Evolutionary conservation across 805 yeast species (phyloP).

Genomic region (Hanseniaspora thailandica): DNA sequence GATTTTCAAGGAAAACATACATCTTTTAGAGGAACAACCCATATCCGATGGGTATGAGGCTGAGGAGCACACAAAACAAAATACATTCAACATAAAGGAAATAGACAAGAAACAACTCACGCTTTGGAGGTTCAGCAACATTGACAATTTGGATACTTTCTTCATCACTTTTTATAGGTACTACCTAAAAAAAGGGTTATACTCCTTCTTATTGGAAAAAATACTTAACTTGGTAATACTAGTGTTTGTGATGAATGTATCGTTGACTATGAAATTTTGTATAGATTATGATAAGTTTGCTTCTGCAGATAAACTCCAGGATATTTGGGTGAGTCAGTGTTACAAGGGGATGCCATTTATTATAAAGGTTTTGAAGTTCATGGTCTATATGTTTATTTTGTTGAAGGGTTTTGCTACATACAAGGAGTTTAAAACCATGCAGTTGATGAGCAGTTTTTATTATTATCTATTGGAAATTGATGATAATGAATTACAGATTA

Average conservation of each 20-base stretch:
- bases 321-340: constrained; percentile 31
- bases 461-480: constrained; percentile 54
- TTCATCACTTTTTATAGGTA: constrained; percentile 72
- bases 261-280: constrained; percentile 73
- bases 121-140: constrained; percentile 92
- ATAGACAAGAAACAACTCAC: constrained; percentile 65
- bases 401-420: constrained; percentile 45
- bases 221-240: constrained; percentile 60
- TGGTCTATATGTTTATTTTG: constrained; percentile 43
- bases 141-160: constrained; percentile 80
- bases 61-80: background rate
- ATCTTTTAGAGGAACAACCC: constrained; percentile 13
- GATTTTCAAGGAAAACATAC: constrained; percentile 11
- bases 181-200: constrained; percentile 73
- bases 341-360: constrained; percentile 35
- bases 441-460: constrained; percentile 70
- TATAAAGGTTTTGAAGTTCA: constrained; percentile 52
- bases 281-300: constrained; percentile 49
- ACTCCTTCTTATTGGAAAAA: constrained; percentile 60
- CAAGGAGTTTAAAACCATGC: constrained; percentile 53
- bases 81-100: constrained; percentile 31
- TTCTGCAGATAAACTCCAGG: constrained; percentile 25
- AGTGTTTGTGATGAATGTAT: constrained; percentile 64
- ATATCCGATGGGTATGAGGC: background rate
- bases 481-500: constrained; percentile 79